Percentiles rank a stretch among this genome's conserved stretches.
Evolutionary conservation across 164 flowering plant genomes (phyloP).

Genomic region (Chimonanthus salicifolius): DNA sequence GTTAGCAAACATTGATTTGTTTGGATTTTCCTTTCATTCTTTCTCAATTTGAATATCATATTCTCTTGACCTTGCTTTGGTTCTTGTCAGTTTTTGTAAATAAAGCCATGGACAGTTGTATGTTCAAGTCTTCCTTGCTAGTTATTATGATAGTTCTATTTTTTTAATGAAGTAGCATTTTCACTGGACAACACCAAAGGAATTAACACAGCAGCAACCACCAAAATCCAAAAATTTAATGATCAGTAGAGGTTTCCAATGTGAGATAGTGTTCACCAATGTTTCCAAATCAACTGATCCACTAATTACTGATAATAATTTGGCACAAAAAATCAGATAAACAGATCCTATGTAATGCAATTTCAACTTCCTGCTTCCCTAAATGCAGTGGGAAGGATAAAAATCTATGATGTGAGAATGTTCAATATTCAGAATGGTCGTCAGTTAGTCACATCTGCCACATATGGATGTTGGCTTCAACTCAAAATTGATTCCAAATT

Average conservation of each 20-base stretch:
- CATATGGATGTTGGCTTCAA: not conserved
- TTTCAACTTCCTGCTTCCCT: not conserved
- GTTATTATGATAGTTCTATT: not conserved
- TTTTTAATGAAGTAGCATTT: not conserved
- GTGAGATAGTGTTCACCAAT: too few species aligned
- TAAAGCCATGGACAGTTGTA: not conserved
- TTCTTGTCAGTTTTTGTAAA: not conserved
- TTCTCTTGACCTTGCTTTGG: not conserved
- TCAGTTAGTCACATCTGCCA: not conserved
- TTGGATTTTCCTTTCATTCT: not conserved
- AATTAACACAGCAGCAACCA: not conserved
- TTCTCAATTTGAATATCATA: too few species aligned
- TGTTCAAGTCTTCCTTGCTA: constrained; percentile 1
- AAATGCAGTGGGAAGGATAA: not conserved
- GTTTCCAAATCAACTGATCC: not conserved
- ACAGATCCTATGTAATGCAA: not conserved
- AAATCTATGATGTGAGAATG: not conserved
- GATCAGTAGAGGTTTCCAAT: not conserved
- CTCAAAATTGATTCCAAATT: too few species aligned
- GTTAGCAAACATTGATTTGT: not conserved
- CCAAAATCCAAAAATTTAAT: not conserved
- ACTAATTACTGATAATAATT: not conserved
- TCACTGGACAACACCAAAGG: not conserved
- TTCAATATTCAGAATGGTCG: not conserved
- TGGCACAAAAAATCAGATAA: not conserved